Percentiles rank a stretch among this genome's conserved stretches.
These are phyloP conservation scores for Salix brachista DNA, from an alignment of 345 rosid genomes.

Conservation along the genomic window DNA sequence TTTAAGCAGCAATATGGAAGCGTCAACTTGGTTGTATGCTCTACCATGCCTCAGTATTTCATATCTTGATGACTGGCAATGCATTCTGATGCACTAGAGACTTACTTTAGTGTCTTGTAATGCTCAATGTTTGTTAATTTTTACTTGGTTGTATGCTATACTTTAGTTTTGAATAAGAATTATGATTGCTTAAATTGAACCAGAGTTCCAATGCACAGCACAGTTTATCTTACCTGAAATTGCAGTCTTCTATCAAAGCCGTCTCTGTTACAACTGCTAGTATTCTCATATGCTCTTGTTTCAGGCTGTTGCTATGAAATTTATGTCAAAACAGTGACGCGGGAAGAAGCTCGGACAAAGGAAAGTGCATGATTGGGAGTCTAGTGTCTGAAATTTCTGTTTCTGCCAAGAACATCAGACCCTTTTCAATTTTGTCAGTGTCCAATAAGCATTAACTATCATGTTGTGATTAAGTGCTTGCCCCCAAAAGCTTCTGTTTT, in stretches of 20 bases:
- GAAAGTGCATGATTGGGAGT: constrained; percentile 32
- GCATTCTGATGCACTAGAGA: not conserved
- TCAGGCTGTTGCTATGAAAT: constrained; percentile 97
- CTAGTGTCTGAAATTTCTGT: not conserved
- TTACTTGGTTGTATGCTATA: too few relatives aligned
- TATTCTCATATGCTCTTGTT: not conserved
- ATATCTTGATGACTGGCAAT: not conserved
- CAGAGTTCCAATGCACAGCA: not conserved
- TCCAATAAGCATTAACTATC: constrained; percentile 20
- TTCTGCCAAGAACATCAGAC: not conserved
- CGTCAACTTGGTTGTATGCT: not conserved
- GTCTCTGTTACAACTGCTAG: not conserved
- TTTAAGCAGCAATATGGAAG: not conserved
- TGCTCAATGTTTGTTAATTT: not conserved
- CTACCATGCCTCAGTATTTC: not conserved
- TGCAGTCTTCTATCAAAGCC: not conserved
- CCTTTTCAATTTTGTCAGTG: not conserved
- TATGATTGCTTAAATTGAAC: not conserved
- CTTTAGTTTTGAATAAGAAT: not conserved
- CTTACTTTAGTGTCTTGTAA: not conserved
- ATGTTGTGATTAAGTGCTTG: constrained; percentile 14
- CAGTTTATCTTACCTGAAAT: not conserved
- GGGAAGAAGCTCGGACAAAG: constrained; percentile 58
- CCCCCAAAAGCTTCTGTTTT: not conserved
- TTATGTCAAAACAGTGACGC: constrained; percentile 63